A percentile compares a stretch with the other conserved stretches of the same genome.
These are phyloP conservation scores for Amanita fuliginea DNA, from an alignment of 768 basidiomycete species.

Conservation along the genomic window DNA sequence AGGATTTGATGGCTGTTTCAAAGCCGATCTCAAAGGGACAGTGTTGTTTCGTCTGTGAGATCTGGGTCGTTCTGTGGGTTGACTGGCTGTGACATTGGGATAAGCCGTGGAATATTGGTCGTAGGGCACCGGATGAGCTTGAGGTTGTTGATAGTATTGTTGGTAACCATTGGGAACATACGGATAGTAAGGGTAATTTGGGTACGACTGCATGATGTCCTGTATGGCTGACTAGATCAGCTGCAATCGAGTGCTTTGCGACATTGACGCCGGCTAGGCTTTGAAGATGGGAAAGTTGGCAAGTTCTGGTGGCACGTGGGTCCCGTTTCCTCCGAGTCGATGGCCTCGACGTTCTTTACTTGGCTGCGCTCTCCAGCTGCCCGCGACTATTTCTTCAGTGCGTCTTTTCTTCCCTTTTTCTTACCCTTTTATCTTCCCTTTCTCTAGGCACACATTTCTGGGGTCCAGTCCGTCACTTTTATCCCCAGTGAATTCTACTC, in stretches of 20 bases:
- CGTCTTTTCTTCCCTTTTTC: slow-evolving; percentile 19
- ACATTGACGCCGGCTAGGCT: not conserved
- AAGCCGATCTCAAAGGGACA: slow-evolving; percentile 39
- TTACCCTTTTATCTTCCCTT: slow-evolving; percentile 7
- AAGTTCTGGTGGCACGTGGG: too few relatives aligned
- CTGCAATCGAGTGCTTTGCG: not conserved
- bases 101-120: not conserved
- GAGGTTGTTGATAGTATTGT: slow-evolving; percentile 20
- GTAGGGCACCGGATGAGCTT: slow-evolving; percentile 8
- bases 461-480: slow-evolving; percentile 69
- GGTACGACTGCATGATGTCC: slow-evolving; percentile 24
- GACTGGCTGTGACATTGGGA: not conserved
- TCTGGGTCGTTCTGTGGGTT: slow-evolving; percentile 4
- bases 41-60: slow-evolving; percentile 14
- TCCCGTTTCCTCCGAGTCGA: slow-evolving; percentile 20
- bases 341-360: slow-evolving; percentile 78
- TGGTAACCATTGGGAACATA: slow-evolving; percentile 30
- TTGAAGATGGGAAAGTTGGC: too few relatives aligned
- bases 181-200: slow-evolving; percentile 32
- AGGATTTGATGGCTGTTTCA: slow-evolving; percentile 35
- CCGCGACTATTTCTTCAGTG: slow-evolving; percentile 92
- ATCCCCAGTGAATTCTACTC: slow-evolving; percentile 2
- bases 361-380: slow-evolving; percentile 92
- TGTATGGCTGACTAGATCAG: not conserved
- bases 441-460: slow-evolving; percentile 88